phyloP scores from a whole-genome alignment of 2,329 filamentous ascomycete genomes.

The Diaporthe longicolla region DNA sequence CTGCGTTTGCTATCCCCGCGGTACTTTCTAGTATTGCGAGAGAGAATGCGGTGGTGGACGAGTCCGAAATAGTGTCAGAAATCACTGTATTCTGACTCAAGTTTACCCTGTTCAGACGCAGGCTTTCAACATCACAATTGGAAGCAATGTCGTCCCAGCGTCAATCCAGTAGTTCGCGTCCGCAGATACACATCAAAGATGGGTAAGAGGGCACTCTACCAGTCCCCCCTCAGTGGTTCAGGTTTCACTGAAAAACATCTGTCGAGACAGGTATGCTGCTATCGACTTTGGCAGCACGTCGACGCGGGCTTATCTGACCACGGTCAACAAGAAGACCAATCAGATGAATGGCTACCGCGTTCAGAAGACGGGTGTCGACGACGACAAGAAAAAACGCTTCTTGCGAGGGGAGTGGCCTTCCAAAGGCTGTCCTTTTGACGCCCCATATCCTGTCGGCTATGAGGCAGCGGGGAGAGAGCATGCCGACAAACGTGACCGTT shows the following conservation, averaged over 20 bases:
- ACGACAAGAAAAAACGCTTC: background rate
- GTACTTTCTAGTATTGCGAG: background rate
- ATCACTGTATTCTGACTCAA: background rate
- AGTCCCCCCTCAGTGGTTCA: background rate
- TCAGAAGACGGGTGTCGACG: background rate
- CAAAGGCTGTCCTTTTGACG: slow-evolving; percentile 3
- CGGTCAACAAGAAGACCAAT: background rate
- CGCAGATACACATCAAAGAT: background rate
- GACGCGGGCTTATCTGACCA: background rate
- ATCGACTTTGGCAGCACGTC: slow-evolving; percentile 15
- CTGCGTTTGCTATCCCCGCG: background rate
- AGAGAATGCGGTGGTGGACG: background rate
- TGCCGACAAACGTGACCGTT: slow-evolving; percentile 12
- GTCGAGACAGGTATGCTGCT: background rate
- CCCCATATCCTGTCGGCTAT: background rate
- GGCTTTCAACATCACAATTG: background rate
- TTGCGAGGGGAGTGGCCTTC: slow-evolving; percentile 8
- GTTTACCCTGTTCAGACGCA: too few species aligned
- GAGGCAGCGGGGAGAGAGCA: background rate
- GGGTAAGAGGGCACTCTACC: background rate
- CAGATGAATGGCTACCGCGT: background rate
- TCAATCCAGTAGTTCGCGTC: background rate
- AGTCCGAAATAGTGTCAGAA: background rate
- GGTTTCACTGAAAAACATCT: background rate
- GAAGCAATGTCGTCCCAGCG: background rate